Conservation (phyloP, 2,329 filamentous ascomycete genomes). For the Aspergillus sp. region DNA sequence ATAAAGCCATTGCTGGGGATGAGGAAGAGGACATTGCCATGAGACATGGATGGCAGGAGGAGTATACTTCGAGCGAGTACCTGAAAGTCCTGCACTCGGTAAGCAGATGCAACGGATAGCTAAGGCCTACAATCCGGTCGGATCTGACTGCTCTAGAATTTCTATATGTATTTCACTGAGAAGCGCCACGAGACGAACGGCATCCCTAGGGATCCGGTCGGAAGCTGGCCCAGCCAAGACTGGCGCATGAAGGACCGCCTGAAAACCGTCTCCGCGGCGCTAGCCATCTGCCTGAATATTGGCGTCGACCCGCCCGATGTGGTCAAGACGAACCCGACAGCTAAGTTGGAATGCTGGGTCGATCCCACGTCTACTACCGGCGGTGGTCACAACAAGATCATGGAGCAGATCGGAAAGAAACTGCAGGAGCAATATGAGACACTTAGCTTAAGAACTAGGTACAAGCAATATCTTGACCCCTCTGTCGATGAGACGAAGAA, state of each 20-base stretch:
- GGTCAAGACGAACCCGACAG: slow-evolving; percentile 89
- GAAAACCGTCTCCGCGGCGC: slow-evolving; percentile 93
- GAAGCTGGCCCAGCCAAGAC: slow-evolving; percentile 70
- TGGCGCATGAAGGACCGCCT: slow-evolving; percentile 97
- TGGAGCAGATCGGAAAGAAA: slow-evolving; percentile 93
- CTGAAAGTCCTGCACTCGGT: slow-evolving; percentile 81
- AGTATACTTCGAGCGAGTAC: slow-evolving; percentile 88
- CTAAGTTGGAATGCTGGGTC: slow-evolving; percentile 95
- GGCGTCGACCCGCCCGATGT: slow-evolving; percentile 97
- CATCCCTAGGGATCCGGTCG: slow-evolving; percentile 67
- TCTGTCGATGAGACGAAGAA: slow-evolving; percentile 97
- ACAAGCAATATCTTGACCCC: slow-evolving; percentile 94
- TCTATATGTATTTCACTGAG: slow-evolving; percentile 99
- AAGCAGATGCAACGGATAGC: slow-evolving; percentile 36
- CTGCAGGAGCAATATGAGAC: slow-evolving; percentile 97
- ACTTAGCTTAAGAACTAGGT: slow-evolving; percentile 89
- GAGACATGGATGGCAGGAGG: slow-evolving; percentile 88
- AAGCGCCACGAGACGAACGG: slow-evolving; percentile 95
- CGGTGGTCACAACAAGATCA: slow-evolving; percentile 72
- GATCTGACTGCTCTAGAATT: slow-evolving; percentile 64
- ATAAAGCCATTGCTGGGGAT: slow-evolving; percentile 37
- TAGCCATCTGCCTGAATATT: slow-evolving; percentile 94
- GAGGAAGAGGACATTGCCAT: slow-evolving; percentile 59
- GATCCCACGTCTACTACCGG: slow-evolving; percentile 81
- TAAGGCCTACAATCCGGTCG: not conserved